phyloP scores from a whole-genome alignment of 2,329 filamentous ascomycete genomes.

The Calonectria pteridis region DNA sequence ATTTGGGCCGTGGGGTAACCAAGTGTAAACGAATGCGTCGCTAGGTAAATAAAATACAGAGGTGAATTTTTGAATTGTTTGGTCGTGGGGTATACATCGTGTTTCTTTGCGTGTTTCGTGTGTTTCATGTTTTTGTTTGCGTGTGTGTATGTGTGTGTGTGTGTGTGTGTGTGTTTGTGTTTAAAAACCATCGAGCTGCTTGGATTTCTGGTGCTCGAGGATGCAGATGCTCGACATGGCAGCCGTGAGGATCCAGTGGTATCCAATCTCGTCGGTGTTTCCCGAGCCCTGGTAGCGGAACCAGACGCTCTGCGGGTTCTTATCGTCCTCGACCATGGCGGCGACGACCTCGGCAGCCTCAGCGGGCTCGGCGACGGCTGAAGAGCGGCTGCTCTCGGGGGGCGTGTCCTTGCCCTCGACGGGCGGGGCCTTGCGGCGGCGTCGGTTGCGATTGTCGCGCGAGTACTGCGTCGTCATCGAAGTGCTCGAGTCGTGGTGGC shows the following conservation, averaged over 20 bases:
- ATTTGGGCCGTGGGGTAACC: not conserved
- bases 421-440: not conserved
- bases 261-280: slow-evolving; percentile 3
- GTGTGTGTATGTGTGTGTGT: not conserved
- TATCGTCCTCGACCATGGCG: not conserved
- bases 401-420: not conserved
- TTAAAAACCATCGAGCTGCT: not conserved
- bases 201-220: not conserved
- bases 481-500: not conserved
- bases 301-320: not conserved
- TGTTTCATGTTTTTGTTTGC: not conserved
- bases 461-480: not conserved
- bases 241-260: not conserved
- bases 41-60: slow-evolving; percentile 6
- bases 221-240: not conserved
- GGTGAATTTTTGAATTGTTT: not conserved
- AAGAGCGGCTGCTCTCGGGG: not conserved
- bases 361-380: not conserved
- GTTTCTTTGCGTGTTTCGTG: not conserved
- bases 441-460: not conserved
- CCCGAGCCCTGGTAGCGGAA: slow-evolving; percentile 1
- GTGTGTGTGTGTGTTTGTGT: not conserved
- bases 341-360: not conserved
- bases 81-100: not conserved
- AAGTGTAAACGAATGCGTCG: slow-evolving; percentile 8